A percentile compares a stretch with the other conserved stretches of the same genome.
These are phyloP conservation scores for Aspergillus bertholletiae DNA, from an alignment of 495 filamentous ascomycete species.

Conservation along the genomic window DNA sequence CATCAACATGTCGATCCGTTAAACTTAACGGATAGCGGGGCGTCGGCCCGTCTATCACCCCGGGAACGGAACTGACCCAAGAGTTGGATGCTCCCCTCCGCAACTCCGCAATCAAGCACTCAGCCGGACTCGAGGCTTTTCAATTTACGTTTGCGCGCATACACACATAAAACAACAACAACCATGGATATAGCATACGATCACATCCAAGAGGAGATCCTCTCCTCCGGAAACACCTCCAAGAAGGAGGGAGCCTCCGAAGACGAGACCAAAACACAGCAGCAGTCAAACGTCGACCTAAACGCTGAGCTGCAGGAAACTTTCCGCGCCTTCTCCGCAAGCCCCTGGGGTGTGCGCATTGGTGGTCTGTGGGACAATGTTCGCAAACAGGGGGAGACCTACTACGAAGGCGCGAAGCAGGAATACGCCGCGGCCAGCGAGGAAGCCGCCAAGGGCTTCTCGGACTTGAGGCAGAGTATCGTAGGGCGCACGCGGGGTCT, in stretches of 20 bases:
- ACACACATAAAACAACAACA: background rate
- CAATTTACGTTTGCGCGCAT: conserved; percentile 1
- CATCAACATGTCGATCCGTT: background rate
- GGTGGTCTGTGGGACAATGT: conserved; percentile 87
- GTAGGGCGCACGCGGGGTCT: conserved; percentile 70
- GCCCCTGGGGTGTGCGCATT: conserved; percentile 84
- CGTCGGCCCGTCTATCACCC: background rate
- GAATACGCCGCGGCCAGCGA: conserved; percentile 74
- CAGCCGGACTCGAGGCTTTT: background rate
- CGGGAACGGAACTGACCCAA: background rate
- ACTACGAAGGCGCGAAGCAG: conserved; percentile 79
- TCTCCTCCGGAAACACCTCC: conserved; percentile 54
- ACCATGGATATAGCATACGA: conserved; percentile 96
- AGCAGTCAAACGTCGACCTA: conserved; percentile 55
- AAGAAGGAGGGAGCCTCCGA: conserved; percentile 40
- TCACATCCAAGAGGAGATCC: conserved; percentile 83
- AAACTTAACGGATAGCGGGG: background rate
- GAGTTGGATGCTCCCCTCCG: background rate
- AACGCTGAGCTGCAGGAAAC: conserved; percentile 92
- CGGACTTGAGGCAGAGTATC: conserved; percentile 62
- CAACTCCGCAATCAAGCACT: background rate
- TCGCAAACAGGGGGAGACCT: conserved; percentile 83
- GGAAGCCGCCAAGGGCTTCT: conserved; percentile 81
- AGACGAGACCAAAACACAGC: conserved; percentile 24
- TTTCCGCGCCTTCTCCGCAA: conserved; percentile 86